Conservation (phyloP, 768 basidiomycete species). For the Coprinellus micaceus region DNA sequence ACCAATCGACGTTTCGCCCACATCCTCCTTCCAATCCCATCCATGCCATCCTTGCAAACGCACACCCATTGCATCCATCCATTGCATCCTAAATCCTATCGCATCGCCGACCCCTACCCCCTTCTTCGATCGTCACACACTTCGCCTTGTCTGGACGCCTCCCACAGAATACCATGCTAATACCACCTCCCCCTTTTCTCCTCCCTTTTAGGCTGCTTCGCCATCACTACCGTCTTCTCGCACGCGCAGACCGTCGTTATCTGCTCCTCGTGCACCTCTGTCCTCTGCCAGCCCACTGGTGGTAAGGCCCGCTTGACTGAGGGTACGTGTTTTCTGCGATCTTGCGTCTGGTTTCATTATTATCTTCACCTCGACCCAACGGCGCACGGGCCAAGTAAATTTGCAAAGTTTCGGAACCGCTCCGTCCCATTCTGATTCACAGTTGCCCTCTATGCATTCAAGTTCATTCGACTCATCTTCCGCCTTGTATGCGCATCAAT, state of each 20-base stretch:
- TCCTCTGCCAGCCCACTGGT: conserved; percentile 97
- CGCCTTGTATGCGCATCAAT: no score
- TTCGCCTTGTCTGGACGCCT: not conserved
- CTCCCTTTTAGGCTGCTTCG: conserved; percentile 75
- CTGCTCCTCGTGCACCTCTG: conserved; percentile 88
- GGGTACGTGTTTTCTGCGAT: conserved; percentile 52
- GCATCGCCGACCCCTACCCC: not conserved
- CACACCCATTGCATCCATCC: no score
- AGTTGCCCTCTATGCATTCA: no score
- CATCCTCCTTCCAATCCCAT: no score
- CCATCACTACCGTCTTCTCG: conserved; percentile 97
- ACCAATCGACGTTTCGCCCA: no score
- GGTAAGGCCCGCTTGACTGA: conserved; percentile 97
- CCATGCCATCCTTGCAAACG: no score
- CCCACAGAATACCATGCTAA: not conserved
- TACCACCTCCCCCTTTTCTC: conserved; percentile 17
- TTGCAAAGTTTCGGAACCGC: no score
- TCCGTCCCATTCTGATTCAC: no score
- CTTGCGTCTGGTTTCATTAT: not conserved
- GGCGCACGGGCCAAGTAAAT: no score
- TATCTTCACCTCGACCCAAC: no score
- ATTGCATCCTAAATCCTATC: no score
- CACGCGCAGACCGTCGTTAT: conserved; percentile 97
- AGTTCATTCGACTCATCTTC: no score
- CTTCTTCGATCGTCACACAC: not conserved